Evolutionary conservation across 23 red algal genomes (phyloP), one percentile per base, ranked within the genome.

Genomic region (Chondrus crispus): DNA sequence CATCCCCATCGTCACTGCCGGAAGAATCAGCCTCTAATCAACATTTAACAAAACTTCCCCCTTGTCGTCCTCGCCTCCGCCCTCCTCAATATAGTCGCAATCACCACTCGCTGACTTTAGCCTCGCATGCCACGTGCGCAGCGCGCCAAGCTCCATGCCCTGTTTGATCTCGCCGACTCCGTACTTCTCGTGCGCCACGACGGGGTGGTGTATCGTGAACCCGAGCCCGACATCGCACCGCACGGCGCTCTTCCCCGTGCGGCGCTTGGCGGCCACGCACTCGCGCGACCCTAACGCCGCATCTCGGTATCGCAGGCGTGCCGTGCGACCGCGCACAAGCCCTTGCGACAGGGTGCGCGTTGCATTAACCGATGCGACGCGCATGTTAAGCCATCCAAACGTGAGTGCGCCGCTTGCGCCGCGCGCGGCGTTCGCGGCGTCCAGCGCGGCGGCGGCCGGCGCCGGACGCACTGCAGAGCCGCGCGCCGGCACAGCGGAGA

Each of bases 151-250:
- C 38, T 39, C 38, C 9, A 22, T 42, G n/a, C 28, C 28, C 9
- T 37, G 29, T 40, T 77, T 26, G 20, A 42, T 14, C 10, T 39
- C 32, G 26, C 38, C 71, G 9, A 46, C 28, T 47, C 71, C 71
- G 8, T 38, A 24, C 24, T 48, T 38, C 6, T 77, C 43, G 19
- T 26, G 29, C 32, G 44, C 24, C 13, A 89, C 69, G 29, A 91
- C 88, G 57, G 88, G 74, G 18, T 38, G 50, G 62, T 91, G 88
- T 51, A 91, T 91, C 20, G 74, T 91, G 39, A 91, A 91, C 4
- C 88, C 88, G 43, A 91, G 32, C 40, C 88, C 88, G 69, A 52
- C 62, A 40, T 91, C 88, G 72, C 88, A 91, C 39, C 88, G 88
- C 18, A 91, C 74, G 10, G 88, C 88, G 3, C 74, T 36, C 46